A percentile compares a stretch with the other conserved stretches of the same genome.
These are phyloP conservation scores for Acer campestre DNA, from an alignment of 345 rosid species.

Conservation along the genomic window DNA sequence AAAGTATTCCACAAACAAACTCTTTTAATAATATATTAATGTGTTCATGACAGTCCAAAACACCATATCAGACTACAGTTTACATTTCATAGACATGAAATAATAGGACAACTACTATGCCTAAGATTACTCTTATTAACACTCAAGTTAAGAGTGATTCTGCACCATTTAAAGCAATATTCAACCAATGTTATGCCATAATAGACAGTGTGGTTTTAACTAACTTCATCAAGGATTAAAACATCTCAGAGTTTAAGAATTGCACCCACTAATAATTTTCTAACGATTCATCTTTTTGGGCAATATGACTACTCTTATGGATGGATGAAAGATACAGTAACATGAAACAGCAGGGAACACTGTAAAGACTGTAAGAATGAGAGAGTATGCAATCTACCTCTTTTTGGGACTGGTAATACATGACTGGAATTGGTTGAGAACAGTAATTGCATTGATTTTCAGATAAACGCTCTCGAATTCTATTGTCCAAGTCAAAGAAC, in stretches of 20 bases:
- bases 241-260: neutral
- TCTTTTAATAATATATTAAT: neutral
- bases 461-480: constrained; percentile 82
- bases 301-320: neutral
- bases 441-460: constrained; percentile 80
- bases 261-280: neutral
- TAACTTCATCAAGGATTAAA: constrained; percentile 7
- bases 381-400: constrained; percentile 55
- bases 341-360: constrained; percentile 10
- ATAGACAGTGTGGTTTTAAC: neutral
- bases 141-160: too few relatives aligned
- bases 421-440: constrained; percentile 65
- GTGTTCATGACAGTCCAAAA: neutral
- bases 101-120: neutral
- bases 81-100: neutral
- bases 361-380: neutral
- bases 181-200: neutral
- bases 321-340: neutral
- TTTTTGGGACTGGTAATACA: constrained; percentile 83
- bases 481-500: constrained; percentile 78
- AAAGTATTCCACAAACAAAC: neutral
- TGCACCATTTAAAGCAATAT: neutral
- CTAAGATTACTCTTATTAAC: neutral
- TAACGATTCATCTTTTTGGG: neutral
- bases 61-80: neutral